Percentiles rank a stretch among this genome's conserved stretches.
Conservation (phyloP, 768 basidiomycete genomes). For the Serendipita indica region DNA sequence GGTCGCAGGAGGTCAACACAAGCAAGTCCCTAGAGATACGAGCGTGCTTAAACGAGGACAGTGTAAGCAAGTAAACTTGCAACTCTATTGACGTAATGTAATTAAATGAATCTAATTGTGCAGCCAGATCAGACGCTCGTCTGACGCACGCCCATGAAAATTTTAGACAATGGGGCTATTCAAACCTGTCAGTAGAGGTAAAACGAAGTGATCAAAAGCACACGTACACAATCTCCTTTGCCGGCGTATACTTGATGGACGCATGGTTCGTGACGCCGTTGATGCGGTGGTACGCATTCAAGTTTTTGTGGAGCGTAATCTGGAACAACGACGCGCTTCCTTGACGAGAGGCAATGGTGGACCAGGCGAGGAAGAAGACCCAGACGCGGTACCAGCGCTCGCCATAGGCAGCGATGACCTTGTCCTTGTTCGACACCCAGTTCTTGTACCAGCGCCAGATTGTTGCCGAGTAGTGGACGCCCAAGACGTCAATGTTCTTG, state of each 20-base stretch:
- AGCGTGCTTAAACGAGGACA: no score
- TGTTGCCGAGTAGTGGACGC: conserved; percentile 92
- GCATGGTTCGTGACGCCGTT: conserved; percentile 64
- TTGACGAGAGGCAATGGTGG: conserved; percentile 73
- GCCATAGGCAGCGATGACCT: conserved; percentile 78
- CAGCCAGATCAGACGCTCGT: not conserved
- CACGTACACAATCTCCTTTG: conserved; percentile 8
- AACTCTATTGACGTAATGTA: no score
- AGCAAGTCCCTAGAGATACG: no score
- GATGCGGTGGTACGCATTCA: conserved; percentile 88
- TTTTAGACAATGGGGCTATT: conserved; percentile 2
- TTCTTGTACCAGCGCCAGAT: conserved; percentile 90
- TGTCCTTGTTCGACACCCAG: conserved; percentile 89
- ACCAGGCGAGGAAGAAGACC: conserved; percentile 93
- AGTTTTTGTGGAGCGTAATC: conserved; percentile 94
- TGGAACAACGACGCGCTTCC: conserved; percentile 91
- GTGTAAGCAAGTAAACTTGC: no score
- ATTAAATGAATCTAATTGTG: not conserved
- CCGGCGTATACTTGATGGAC: not conserved
- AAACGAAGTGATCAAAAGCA: not conserved
- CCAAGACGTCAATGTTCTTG: conserved; percentile 90
- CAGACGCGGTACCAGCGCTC: conserved; percentile 90
- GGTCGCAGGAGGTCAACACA: no score
- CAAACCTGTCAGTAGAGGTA: not conserved
- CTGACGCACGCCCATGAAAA: not conserved